A percentile compares a stretch with the other conserved stretches of the same genome.
Conservation (phyloP, 1,284 basidiomycete genomes). For the Psilocybe mexicana region DNA sequence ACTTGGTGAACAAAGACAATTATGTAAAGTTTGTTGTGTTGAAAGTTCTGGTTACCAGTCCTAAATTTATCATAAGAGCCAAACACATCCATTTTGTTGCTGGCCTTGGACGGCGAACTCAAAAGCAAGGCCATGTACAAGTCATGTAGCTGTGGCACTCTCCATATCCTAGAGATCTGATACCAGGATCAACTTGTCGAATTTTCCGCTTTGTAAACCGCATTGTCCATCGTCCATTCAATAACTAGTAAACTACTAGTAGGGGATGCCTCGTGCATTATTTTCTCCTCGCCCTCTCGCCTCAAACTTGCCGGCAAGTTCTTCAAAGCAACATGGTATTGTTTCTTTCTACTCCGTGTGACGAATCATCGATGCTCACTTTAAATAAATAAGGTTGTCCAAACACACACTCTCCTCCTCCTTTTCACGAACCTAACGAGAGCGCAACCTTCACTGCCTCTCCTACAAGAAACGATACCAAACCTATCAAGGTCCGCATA, state of each 20-base stretch:
- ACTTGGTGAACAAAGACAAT: background rate
- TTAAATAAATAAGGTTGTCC: background rate
- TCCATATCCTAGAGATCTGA: background rate
- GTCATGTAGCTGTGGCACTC: conserved; percentile 17
- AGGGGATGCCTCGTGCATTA: conserved; percentile 1
- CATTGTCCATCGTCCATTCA: background rate
- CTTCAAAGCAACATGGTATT: conserved; percentile 9
- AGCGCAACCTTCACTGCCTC: conserved; percentile 8
- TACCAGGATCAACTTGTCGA: background rate
- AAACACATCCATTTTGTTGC: too few species aligned
- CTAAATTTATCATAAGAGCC: background rate
- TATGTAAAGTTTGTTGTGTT: background rate
- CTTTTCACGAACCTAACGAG: background rate
- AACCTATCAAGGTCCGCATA: conserved; percentile 43
- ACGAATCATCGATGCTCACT: background rate
- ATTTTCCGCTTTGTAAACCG: background rate
- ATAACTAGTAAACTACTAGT: background rate
- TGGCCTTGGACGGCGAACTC: too few species aligned
- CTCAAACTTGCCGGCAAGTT: background rate
- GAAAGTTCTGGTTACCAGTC: background rate
- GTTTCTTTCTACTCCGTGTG: background rate
- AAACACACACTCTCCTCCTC: background rate
- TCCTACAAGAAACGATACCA: conserved; percentile 20
- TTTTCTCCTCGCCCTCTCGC: background rate
- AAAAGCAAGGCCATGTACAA: conserved; percentile 19